Evolutionary conservation across 345 rosid genomes (phyloP).

Genomic region (Lepidium didymum): DNA sequence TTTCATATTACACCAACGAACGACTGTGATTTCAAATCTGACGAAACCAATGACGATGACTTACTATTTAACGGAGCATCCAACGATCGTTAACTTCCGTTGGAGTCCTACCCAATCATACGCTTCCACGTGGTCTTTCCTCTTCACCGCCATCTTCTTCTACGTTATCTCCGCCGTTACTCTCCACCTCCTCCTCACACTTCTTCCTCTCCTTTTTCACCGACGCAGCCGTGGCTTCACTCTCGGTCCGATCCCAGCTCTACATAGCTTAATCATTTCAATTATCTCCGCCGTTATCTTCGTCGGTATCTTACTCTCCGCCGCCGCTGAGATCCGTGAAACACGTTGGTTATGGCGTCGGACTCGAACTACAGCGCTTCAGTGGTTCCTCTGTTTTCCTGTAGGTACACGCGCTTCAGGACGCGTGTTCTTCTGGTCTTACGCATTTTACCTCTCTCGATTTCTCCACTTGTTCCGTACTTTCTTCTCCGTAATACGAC

Average conservation of each 20-base stretch:
- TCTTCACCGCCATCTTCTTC: conserved; percentile 47
- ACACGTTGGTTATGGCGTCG: conserved; percentile 86
- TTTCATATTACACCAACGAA: neutral
- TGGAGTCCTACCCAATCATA: conserved; percentile 72
- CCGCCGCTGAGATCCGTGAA: conserved; percentile 74
- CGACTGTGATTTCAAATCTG: neutral
- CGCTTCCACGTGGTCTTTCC: conserved; percentile 91
- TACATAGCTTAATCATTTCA: conserved; percentile 61
- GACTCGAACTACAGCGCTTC: conserved; percentile 47
- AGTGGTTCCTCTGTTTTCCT: conserved; percentile 97
- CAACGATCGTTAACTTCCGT: conserved; percentile 69
- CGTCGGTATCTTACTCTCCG: conserved; percentile 66
- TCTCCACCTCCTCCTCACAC: conserved; percentile 44
- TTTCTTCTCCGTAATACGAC: conserved; percentile 46
- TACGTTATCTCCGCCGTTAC: conserved; percentile 44
- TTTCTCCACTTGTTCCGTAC: conserved; percentile 77
- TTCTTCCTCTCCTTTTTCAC: conserved; percentile 26
- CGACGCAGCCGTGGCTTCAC: conserved; percentile 44
- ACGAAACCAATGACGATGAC: conserved; percentile 3
- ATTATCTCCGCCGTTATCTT: conserved; percentile 58
- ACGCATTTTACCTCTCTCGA: conserved; percentile 77
- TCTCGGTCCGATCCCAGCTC: conserved; percentile 76
- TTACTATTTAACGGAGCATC: conserved; percentile 71
- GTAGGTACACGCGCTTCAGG: conserved; percentile 96
- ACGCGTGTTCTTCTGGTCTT: conserved; percentile 97